Conservation (phyloP, 331 rosid genomes). For the Rhamnella rubrinervis region DNA sequence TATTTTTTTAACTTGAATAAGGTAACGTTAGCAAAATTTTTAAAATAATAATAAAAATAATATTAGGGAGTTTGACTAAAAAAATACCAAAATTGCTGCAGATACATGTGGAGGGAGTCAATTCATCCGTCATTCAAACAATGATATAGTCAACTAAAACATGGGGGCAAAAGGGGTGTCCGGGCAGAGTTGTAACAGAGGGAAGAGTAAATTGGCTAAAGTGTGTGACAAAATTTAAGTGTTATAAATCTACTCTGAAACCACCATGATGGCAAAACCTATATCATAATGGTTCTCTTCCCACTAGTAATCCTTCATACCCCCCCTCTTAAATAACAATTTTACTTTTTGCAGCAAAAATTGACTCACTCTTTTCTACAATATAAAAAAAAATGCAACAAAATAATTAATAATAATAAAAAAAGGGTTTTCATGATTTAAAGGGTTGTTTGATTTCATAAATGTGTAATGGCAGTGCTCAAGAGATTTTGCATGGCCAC, state of each 20-base stretch:
- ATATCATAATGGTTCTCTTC: conserved; percentile 61
- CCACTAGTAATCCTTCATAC: conserved; percentile 29
- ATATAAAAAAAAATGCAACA: neutral
- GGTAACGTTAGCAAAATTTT: no score
- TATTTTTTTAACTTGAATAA: no score
- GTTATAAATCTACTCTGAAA: conserved; percentile 64
- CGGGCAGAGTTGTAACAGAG: conserved; percentile 38
- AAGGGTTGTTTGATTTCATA: conserved; percentile 51
- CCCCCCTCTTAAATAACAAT: conserved; percentile 46
- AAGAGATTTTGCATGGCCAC: conserved; percentile 60
- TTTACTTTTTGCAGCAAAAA: conserved; percentile 40
- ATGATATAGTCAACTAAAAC: conserved; percentile 31
- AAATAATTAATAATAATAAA: neutral
- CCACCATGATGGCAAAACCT: conserved; percentile 82
- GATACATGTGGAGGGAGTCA: conserved; percentile 46
- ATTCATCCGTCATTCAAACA: conserved; percentile 39
- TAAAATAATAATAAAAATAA: no score
- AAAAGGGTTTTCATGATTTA: conserved; percentile 44
- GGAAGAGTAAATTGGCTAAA: conserved; percentile 36
- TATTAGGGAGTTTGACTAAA: neutral
- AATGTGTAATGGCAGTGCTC: conserved; percentile 58
- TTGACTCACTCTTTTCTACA: conserved; percentile 11
- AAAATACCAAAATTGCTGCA: neutral
- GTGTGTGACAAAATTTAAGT: conserved; percentile 36
- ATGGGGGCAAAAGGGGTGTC: conserved; percentile 48